These are phyloP conservation scores for Leptosphaerulina australis DNA, from an alignment of 2,329 filamentous ascomycete species.

Conservation along the genomic window DNA sequence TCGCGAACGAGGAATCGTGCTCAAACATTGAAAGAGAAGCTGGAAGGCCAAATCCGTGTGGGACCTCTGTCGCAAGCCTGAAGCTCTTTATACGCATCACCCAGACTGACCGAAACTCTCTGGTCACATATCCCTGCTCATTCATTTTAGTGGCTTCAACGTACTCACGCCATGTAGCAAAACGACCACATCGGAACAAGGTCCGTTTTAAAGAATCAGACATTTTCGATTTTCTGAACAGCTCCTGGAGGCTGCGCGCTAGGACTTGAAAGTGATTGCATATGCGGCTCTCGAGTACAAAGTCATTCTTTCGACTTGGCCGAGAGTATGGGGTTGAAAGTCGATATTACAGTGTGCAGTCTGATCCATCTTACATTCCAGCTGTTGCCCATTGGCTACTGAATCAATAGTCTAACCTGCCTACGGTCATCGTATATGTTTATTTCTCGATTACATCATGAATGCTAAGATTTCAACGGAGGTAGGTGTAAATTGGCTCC, in stretches of 20 bases:
- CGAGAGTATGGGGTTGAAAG: not conserved
- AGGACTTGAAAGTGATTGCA: not conserved
- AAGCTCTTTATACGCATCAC: not conserved
- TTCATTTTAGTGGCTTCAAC: too few species aligned
- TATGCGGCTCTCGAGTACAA: not conserved
- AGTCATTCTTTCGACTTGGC: not conserved
- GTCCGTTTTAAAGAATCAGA: not conserved
- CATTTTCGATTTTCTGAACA: not conserved
- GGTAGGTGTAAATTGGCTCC: not conserved
- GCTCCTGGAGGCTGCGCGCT: not conserved
- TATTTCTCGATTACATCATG: too few species aligned
- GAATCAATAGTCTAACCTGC: too few species aligned
- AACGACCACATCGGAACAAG: too few species aligned
- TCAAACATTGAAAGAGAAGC: slow-evolving; percentile 50
- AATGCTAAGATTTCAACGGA: too few species aligned
- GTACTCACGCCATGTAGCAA: too few species aligned
- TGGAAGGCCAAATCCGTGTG: slow-evolving; percentile 55
- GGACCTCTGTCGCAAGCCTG: slow-evolving; percentile 48
- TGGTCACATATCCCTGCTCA: too few species aligned
- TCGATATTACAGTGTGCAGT: too few species aligned
- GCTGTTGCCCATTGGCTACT: too few species aligned
- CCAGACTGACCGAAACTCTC: too few species aligned
- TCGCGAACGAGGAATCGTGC: slow-evolving; percentile 54
- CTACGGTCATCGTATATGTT: too few species aligned
- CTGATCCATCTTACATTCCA: too few species aligned